Evolutionary conservation across 192 early-diverging fungal species (phyloP), one percentile per base, ranked within the genome.

Genomic region (Backusella tarrabulga): DNA sequence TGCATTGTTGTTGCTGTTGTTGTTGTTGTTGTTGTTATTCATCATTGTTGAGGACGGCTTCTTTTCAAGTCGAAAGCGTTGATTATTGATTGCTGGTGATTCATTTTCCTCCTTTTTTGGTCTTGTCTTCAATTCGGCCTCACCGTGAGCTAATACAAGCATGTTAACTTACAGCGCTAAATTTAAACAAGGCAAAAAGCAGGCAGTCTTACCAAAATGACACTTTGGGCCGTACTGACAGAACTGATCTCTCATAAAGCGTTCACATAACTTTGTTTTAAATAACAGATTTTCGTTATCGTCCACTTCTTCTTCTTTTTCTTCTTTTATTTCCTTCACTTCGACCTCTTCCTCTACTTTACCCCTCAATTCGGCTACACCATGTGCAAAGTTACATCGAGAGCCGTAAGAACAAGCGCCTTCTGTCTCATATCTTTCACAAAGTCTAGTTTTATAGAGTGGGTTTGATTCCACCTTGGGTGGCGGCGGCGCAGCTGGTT

Each of bases 201-300:
- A 11, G 26, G 1, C 9, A 67, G 0, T 29, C 81, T 50, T 83
- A 60, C 92, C 94, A 84, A 94, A 95, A 80, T 92, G 92, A 82
- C 95, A 97, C 72, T 92, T 91, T n/a, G 89, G 86, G n/a, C 93
- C 92, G 81, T 95, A 97, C 68, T 94, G 95, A 76, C 92, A 94
- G 56, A 89, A 91, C 66, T 85, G 85, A 41, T 94, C 93, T 72
- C 89, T 90, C 80, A 92, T 85, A 72, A 91, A 97, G 35, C 93
- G 87, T 79, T 96, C 94, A 81, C 95, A 97, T 38, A 94, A 79
- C 12, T 90, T 83, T 4, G 95, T 97, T 83, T 96, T 96, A 83
- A 92, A 94, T 54, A 95, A 85, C 17, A 89, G 89, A 72, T 94
- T 93, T 29, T 29, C 56, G 11, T 29, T 29, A 29, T 63, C 56